phyloP scores from a whole-genome alignment of 495 filamentous ascomycete genomes.

The Parathielavia appendiculata region DNA sequence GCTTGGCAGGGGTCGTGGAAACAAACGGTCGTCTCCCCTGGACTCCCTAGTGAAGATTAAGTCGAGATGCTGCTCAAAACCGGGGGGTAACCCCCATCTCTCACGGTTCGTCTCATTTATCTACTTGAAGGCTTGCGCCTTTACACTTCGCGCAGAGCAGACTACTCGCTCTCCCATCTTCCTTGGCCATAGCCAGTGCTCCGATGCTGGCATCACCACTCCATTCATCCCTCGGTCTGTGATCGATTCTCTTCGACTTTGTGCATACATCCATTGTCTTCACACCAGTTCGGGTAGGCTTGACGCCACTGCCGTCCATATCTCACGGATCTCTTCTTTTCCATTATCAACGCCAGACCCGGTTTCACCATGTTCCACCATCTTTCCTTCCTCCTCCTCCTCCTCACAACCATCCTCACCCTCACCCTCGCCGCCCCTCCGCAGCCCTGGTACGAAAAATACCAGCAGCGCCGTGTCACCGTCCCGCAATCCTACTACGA shows the following conservation, averaged over 20 bases:
- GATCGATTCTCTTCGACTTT: conserved; percentile 1
- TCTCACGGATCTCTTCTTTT: background rate
- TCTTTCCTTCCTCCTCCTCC: conserved; percentile 14
- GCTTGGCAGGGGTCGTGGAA: conserved; percentile 9
- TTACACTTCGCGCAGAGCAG: background rate
- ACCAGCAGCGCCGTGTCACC: conserved; percentile 22
- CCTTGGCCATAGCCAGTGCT: background rate
- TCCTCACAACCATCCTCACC: conserved; percentile 11
- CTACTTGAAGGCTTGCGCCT: background rate
- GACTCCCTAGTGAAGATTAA: background rate
- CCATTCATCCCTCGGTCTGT: conserved; percentile 13
- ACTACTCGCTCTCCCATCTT: background rate
- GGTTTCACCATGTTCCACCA: conserved; percentile 3
- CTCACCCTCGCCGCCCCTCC: conserved; percentile 20
- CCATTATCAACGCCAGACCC: background rate
- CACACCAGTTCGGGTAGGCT: background rate
- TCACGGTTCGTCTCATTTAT: background rate
- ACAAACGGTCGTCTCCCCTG: background rate
- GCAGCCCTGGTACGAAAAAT: conserved; percentile 19
- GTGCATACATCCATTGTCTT: conserved; percentile 3
- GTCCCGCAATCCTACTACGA: conserved; percentile 33
- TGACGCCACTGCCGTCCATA: background rate
- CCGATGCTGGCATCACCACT: conserved; percentile 22
- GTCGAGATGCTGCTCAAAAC: background rate
- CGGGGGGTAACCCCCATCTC: background rate